Percentiles rank a stretch among this genome's conserved stretches.
Evolutionary conservation across 257 asterid genomes (phyloP).

Genomic region (Scutellaria baicalensis): DNA sequence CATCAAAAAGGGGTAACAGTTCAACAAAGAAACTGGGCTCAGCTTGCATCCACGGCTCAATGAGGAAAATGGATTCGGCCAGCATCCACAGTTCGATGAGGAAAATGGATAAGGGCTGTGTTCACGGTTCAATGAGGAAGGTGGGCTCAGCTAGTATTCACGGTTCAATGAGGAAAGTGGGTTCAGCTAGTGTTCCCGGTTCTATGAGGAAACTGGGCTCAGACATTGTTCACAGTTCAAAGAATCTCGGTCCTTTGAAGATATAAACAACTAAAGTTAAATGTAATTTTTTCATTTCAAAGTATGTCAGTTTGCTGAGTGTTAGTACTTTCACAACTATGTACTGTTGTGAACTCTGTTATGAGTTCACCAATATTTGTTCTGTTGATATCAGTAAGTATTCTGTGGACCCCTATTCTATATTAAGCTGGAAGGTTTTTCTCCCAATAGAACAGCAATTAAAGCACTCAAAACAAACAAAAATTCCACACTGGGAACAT

Average conservation of each 20-base stretch:
- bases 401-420: not conserved
- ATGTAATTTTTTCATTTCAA: not conserved
- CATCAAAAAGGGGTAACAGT: slow-evolving; percentile 18
- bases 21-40: slow-evolving; percentile 14
- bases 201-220: slow-evolving; percentile 7
- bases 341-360: not conserved
- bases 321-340: not conserved
- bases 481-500: not conserved
- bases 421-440: not conserved
- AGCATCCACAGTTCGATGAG: not conserved
- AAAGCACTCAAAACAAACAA: not conserved
- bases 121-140: not conserved
- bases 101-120: not conserved
- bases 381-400: not conserved
- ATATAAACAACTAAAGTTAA: not conserved
- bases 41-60: not conserved
- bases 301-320: not conserved
- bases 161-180: slow-evolving; percentile 2
- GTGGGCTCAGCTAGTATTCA: not conserved
- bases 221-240: not conserved
- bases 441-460: not conserved
- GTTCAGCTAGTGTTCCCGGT: not conserved
- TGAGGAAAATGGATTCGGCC: slow-evolving; percentile 7
- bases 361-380: not conserved
- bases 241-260: slow-evolving; percentile 1